phyloP scores from a whole-genome alignment of 305 asterid species.

The Euphrasia arctica region DNA sequence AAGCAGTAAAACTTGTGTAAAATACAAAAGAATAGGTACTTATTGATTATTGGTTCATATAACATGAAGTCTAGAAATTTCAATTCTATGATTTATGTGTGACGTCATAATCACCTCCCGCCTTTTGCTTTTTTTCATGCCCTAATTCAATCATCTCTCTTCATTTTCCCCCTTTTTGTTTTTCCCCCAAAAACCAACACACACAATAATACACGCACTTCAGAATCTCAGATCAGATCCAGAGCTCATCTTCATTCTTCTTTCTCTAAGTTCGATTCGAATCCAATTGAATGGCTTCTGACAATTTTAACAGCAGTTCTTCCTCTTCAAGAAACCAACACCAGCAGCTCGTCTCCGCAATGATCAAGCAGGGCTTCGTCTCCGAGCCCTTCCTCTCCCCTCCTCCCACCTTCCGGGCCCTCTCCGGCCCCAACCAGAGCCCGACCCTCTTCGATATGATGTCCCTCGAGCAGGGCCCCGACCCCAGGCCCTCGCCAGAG shows the following conservation, averaged over 20 bases:
- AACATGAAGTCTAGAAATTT: too few relatives aligned
- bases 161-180: neutral
- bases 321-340: constrained; percentile 40
- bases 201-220: constrained; percentile 25
- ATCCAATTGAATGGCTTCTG: constrained; percentile 45
- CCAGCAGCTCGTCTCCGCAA: constrained; percentile 59
- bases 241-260: constrained; percentile 1
- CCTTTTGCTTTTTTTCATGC: neutral
- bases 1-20: too few relatives aligned
- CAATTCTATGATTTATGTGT: too few relatives aligned
- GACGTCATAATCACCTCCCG: too few relatives aligned
- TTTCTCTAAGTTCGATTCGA: constrained; percentile 17
- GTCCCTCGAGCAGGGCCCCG: constrained; percentile 57
- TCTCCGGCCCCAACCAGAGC: constrained; percentile 34
- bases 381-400: constrained; percentile 60
- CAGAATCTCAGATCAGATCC: constrained; percentile 26
- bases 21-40: too few relatives aligned
- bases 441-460: constrained; percentile 77
- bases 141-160: neutral
- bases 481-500: constrained; percentile 37
- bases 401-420: constrained; percentile 32
- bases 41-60: too few relatives aligned
- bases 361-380: constrained; percentile 83
- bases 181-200: constrained; percentile 16
- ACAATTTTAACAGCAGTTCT: constrained; percentile 16